Base-by-base conservation (phyloP, 768 basidiomycete species). In the Tricholoma hemisulphureum region DNA sequence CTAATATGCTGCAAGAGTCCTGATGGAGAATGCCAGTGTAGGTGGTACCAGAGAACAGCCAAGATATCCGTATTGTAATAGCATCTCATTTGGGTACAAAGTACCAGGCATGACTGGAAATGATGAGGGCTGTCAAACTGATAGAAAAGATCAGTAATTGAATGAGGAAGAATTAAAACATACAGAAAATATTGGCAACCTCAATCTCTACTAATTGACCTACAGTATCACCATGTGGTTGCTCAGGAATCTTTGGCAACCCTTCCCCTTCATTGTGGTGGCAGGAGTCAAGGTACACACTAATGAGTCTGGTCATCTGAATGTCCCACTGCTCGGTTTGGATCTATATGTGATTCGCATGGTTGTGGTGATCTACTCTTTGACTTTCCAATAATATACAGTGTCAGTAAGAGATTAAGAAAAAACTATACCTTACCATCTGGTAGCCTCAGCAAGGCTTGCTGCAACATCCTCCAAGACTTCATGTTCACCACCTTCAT, bases 401-500 rank as follows among this genome's bases (percentile, higher is more conserved):
- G 2, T 34, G 32, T 34, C 32, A 34, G 32, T 34, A 34, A 8
- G 32, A 34, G 32, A 34, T 34, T 8, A 34, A 34, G 32, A 8
- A 3, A 3, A 34, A 34, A 2, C 3, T 4, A 10, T 21, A 45
- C 20, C 43, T 45, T 45, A 45, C 43, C 21, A 23, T 45, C 43
- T 11, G 26, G 5, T 31, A 29, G 39, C 18, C 11, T 51, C 8
- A 18, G 32, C 26, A 14, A 59, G 46, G 24, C 51, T 53, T 49
- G 48, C 52, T 10, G 29, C 58, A 45, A 61, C 34, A 29, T 57
- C 51, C 23, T 58, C 60, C 24, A 58, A 58, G 10, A 61, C 60
- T 32, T 58, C 56, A 51, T 49, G 35, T 23, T 61, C 52, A 1
- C 60, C 60, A 49, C 60, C 60, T 46, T 61, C 56, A 53, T 54